Conservation (phyloP, 140 eudicot genomes). For the Ambrosia hybrid region DNA sequence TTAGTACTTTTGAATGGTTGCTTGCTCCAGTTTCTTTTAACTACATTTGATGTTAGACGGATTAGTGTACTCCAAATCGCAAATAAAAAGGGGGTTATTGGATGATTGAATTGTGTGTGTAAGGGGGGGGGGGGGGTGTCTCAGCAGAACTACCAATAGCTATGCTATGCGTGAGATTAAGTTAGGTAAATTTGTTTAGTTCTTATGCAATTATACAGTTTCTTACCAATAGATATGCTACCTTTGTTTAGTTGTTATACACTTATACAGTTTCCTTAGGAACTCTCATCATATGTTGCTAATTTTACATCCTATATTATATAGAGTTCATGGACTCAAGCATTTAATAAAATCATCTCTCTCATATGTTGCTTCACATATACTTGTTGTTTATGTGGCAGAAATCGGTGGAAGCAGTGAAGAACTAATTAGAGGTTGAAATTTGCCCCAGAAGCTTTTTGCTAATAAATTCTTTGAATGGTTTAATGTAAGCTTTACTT, state of each 20-base stretch:
- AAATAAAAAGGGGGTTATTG: too few relatives aligned
- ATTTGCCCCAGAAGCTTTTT: slow-evolving; percentile 15
- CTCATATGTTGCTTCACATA: slow-evolving; percentile 1
- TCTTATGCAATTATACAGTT: too few relatives aligned
- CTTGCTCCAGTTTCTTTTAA: too few relatives aligned
- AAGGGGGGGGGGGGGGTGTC: too few relatives aligned
- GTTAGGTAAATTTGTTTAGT: too few relatives aligned
- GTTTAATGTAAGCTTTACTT: slow-evolving; percentile 15
- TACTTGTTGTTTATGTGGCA: slow-evolving; percentile 28
- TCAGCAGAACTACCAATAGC: too few relatives aligned
- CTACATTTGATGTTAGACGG: too few relatives aligned
- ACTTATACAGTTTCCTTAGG: neutral
- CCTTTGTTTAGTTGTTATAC: neutral
- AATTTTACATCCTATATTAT: neutral
- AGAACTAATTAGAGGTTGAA: slow-evolving; percentile 31
- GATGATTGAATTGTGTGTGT: too few relatives aligned
- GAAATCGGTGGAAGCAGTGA: slow-evolving; percentile 52
- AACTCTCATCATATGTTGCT: neutral
- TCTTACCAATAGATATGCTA: too few relatives aligned
- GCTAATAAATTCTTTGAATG: slow-evolving; percentile 25
- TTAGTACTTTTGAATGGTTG: too few relatives aligned
- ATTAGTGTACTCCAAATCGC: too few relatives aligned
- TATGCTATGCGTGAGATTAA: too few relatives aligned
- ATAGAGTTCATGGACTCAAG: neutral
- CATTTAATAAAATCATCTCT: neutral